Conservation (phyloP, 352 stramenopile genomes). For the Phytophthora ohioensis region DNA sequence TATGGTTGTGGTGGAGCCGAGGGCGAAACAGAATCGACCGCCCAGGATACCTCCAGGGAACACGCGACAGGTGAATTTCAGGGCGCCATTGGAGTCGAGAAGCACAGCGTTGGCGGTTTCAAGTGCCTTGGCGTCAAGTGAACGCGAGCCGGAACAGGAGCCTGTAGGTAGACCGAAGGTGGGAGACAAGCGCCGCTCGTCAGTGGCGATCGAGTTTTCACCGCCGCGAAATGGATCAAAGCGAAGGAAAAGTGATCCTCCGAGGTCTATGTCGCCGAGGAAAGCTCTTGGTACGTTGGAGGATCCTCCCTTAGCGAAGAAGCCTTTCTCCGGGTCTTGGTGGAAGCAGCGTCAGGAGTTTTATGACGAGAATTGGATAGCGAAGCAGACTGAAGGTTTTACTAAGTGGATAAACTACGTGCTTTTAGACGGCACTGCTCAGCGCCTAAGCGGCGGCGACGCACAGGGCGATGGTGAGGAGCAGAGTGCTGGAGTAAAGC, state of each 20-base stretch:
- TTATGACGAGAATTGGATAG: constrained; percentile 84
- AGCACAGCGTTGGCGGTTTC: constrained; percentile 14
- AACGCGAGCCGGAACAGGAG: constrained; percentile 29
- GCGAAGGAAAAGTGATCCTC: constrained; percentile 35
- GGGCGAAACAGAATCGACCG: constrained; percentile 3
- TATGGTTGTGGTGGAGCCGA: constrained; percentile 15
- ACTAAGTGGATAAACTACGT: constrained; percentile 92
- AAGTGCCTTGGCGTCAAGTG: constrained; percentile 7
- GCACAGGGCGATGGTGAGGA: constrained; percentile 25
- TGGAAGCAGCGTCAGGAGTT: constrained; percentile 77
- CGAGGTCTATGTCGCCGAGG: constrained; percentile 5
- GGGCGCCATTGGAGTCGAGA: constrained; percentile 5
- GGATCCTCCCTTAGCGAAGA: constrained; percentile 22
- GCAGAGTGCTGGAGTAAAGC: constrained; percentile 17
- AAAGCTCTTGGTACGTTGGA: constrained; percentile 17
- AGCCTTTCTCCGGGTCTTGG: constrained; percentile 60
- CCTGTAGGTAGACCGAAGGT: constrained; percentile 26
- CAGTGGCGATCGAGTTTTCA: constrained; percentile 54
- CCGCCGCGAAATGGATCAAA: constrained; percentile 44
- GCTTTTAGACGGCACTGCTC: constrained; percentile 60
- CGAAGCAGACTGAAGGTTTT: constrained; percentile 82
- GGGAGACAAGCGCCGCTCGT: constrained; percentile 46
- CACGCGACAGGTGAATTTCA: constrained; percentile 1
- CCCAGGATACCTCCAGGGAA: constrained; percentile 11
- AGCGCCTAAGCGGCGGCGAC: constrained; percentile 40